These are phyloP conservation scores for Ilyonectria mors-panacis DNA, from an alignment of 2,329 filamentous ascomycete species.

Conservation along the genomic window DNA sequence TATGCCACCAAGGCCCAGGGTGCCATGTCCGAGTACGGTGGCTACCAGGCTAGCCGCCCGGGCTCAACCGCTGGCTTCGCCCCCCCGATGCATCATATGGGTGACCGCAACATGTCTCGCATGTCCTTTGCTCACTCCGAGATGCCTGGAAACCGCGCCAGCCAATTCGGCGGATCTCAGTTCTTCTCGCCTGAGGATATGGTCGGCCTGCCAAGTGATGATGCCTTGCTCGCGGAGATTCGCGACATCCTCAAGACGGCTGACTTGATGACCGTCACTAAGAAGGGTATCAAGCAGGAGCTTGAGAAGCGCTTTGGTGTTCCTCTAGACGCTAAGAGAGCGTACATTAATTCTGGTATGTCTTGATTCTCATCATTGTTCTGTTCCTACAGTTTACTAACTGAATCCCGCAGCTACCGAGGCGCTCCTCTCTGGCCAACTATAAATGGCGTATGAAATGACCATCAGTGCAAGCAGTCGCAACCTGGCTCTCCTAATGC, in stretches of 20 bases:
- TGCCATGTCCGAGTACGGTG: constrained; percentile 79
- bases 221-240: constrained; percentile 93
- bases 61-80: constrained; percentile 67
- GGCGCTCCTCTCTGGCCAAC: constrained; percentile 82
- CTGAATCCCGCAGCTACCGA: constrained; percentile 73
- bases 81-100: constrained; percentile 61
- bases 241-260: constrained; percentile 91
- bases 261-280: constrained; percentile 97
- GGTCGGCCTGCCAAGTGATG: constrained; percentile 85
- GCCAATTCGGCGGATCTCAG: constrained; percentile 73
- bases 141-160: constrained; percentile 70
- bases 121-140: constrained; percentile 87
- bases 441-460: constrained; percentile 62
- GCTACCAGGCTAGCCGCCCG: constrained; percentile 71
- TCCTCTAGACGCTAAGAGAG: constrained; percentile 86
- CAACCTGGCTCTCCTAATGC: constrained; percentile 37
- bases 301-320: constrained; percentile 92
- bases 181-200: constrained; percentile 78
- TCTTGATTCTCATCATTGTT: constrained; percentile 42
- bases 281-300: constrained; percentile 97
- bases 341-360: constrained; percentile 95
- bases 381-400: constrained; percentile 33
- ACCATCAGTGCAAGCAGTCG: constrained; percentile 27
- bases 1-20: constrained; percentile 89
- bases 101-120: constrained; percentile 69